Evolutionary conservation across 768 basidiomycete species (phyloP), one percentile per base, ranked within the genome.

Genomic region (Mycena epipterygia): DNA sequence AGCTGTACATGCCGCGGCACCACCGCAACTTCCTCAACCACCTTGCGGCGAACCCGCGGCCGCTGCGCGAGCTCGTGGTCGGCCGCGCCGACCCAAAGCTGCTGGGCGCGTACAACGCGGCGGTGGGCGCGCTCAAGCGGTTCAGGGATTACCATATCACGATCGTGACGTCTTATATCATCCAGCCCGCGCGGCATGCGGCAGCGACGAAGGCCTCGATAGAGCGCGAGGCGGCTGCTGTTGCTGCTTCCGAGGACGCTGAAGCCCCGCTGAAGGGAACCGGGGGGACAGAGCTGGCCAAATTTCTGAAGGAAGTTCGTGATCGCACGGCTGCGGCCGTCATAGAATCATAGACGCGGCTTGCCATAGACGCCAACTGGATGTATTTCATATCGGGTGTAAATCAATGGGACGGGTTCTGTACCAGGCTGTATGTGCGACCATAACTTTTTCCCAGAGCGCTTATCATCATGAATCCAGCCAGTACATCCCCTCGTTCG

Each of bases 141-240:
- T 92, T 96, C 76, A 82, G 95, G 58, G 93, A 95, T 68, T 86
- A 88, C 21, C 95, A 95, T 79, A 90, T 95, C 81, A 85, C 88
- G 57, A 90, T 96, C 68, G 93, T 90, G 23, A 85, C 91, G 13
- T 71, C 90, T 44, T 95, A 94, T 78, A 94, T 96, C 66, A 83
- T 95, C 32, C 85, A 86, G n/a, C 94, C 93, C 42, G 90, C 93
- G 4, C 80, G 84, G 68, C 75, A 79, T 33, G 78, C 79, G 25
- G 73, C 75, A 71, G 64, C 68, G 42, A 78, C 25, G 72, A 79
- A 67, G 67, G 77, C 70, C 57, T 79, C 32, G 32, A 69, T 67
- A 27, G 70, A 64, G n/a, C 60, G 48, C 67, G 60, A 72, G 68
- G 67, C 37, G 14, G 70, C 59, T 68, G 33, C 44, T 21, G 35